Base-by-base conservation (phyloP, 495 filamentous ascomycete genomes). In the Tuber melanosporum region DNA sequence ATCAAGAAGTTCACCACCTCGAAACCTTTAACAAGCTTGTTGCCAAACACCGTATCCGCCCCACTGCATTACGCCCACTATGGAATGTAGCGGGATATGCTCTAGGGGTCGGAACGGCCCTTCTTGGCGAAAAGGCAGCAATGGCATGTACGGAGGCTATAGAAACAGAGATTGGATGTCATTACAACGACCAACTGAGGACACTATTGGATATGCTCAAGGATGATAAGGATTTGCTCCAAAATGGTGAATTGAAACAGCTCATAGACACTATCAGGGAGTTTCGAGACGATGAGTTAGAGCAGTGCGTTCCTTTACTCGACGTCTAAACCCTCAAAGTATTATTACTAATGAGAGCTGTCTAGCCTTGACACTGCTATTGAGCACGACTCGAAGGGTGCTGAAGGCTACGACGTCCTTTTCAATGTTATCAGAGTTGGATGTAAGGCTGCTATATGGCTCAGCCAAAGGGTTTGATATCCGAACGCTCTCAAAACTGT, bases 141-240 rank as follows among this genome's bases (percentile, higher is more conserved):
- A 99, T 99, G 95, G 95, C 96, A 39, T 99, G 95, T 83, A 99
- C 95, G 17, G 95, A 99, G 85, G 95, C 95, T 8, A 94, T 99
- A 44, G 95, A 99, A 86, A 99, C 96, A 44, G 95, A 98, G 87
- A 99, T 99, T 79, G 95, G 96, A 0, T 89, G 89, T 22, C 95
- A 99, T 84, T 99, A 99, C 84, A 99, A 99, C 84, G 91, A 90
- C 62, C 95, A 99, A 85, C 92, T 99, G 46, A 85, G 92, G 71
- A 87, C 88, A 57, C 86, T 99, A 82, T 82, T 98, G 44, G 89
- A 89, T 75, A 98, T 97, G 93, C 87, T 93, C 78, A 87, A 83
- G 32, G 83, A 87, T 66, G 94, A 94, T 7, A 91, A 95, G 82
- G 91, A 91, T 71, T 85, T 97, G 10, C 87, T 90, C 47, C 93